phyloP scores from a whole-genome alignment of 2,329 filamentous ascomycete species.

The Lojkania enalia region DNA sequence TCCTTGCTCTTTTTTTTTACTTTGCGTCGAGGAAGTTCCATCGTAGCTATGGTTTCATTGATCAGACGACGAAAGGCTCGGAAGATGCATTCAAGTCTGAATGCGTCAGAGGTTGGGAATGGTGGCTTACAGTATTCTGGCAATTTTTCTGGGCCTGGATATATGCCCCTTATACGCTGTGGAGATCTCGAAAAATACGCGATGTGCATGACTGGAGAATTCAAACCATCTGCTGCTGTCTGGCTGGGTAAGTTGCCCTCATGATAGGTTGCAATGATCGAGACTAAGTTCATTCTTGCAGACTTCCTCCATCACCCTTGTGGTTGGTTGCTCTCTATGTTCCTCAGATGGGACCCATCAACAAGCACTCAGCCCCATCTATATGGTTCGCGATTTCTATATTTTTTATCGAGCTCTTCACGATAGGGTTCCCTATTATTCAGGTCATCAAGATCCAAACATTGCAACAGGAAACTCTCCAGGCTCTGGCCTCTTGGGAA shows the following conservation, averaged over 20 bases:
- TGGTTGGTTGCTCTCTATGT: conserved; percentile 40
- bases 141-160: conserved; percentile 44
- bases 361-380: conserved; percentile 30
- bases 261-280: too few relatives aligned
- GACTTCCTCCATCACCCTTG: conserved; percentile 38
- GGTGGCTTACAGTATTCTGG: conserved; percentile 43
- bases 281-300: conserved; percentile 15
- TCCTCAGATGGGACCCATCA: conserved; percentile 31
- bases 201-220: conserved; percentile 40
- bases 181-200: conserved; percentile 37
- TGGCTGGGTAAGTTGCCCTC: conserved; percentile 32
- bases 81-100: conserved; percentile 25
- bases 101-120: conserved; percentile 42
- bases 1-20: conserved; percentile 34
- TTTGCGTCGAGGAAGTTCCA: conserved; percentile 41
- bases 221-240: conserved; percentile 39
- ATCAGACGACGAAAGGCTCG: conserved; percentile 32
- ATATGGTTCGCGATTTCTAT: conserved; percentile 39
- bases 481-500: conserved; percentile 40
- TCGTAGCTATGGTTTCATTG: conserved; percentile 33
- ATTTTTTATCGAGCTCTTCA: conserved; percentile 36
- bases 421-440: conserved; percentile 35
- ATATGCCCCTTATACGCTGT: conserved; percentile 40
- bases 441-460: conserved; percentile 33
- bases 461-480: conserved; percentile 36